A percentile compares a stretch with the other conserved stretches of the same genome.
Conservation (phyloP, 495 filamentous ascomycete genomes). For the Halenospora varia region DNA sequence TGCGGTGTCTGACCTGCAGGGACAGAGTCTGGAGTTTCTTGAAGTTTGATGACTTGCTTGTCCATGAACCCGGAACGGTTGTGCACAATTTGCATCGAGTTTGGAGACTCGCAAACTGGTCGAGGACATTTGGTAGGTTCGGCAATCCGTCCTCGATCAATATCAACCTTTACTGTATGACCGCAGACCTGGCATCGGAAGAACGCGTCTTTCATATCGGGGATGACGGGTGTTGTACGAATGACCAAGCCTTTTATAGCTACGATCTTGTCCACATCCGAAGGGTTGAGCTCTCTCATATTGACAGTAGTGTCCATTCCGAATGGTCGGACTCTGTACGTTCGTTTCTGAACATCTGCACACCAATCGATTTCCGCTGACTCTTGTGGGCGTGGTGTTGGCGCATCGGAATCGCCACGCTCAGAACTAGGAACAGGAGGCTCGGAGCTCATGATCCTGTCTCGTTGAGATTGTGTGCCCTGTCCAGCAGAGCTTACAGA, state of each 20-base stretch:
- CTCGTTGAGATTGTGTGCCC: conserved; percentile 32
- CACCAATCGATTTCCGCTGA: conserved; percentile 51
- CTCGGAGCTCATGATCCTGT: conserved; percentile 57
- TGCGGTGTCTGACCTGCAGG: conserved; percentile 98
- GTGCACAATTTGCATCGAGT: conserved; percentile 98
- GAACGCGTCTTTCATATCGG: conserved; percentile 93
- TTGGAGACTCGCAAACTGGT: conserved; percentile 73
- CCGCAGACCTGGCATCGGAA: conserved; percentile 93
- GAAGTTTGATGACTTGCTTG: conserved; percentile 98
- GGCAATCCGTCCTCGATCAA: conserved; percentile 93
- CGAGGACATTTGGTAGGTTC: conserved; percentile 91
- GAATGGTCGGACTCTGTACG: conserved; percentile 84
- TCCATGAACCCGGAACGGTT: conserved; percentile 94
- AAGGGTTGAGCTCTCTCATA: conserved; percentile 88
- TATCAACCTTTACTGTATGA: conserved; percentile 81
- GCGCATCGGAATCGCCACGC: conserved; percentile 40
- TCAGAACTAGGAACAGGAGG: conserved; percentile 74
- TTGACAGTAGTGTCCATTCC: conserved; percentile 86
- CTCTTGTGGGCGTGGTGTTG: conserved; percentile 30
- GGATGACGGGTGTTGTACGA: conserved; percentile 90
- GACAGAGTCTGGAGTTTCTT: conserved; percentile 93
- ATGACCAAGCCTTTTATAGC: conserved; percentile 97
- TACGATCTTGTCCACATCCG: conserved; percentile 93
- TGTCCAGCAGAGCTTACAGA: conserved; percentile 40
- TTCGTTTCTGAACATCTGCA: conserved; percentile 33